Evolutionary conservation across 352 stramenopile species (phyloP), one percentile per base, ranked within the genome.

Genomic region (Pythium inflatum): DNA sequence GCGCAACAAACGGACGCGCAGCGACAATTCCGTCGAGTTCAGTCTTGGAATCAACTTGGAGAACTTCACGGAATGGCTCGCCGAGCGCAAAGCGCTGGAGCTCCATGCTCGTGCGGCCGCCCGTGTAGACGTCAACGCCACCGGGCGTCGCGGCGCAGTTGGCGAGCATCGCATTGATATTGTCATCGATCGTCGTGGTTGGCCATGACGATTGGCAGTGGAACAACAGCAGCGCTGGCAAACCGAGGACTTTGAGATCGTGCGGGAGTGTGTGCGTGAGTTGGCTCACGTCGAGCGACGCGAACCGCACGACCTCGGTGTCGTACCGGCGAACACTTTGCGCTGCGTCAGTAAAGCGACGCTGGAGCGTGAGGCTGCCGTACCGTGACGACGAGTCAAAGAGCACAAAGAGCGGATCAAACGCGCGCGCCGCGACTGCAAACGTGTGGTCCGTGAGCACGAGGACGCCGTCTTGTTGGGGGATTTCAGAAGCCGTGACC

Each of bases 371-470:
- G 5, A 71, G 11, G 33, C 73, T 78, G 11, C 71, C 78, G 13
- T 71, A 66, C 4, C 75, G 78, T 16, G 50, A 40, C 2, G 70
- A 55, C 18, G 70, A 74, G 51, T 85, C 78, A 18, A 85, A 72
- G n/a, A 85, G 73, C 70, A 85, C 62, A 64, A 85, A 73, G 22
- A 85, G 61, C 50, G 78, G 73, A 8, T 74, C 50, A 53, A 65
- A 82, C n/a, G 51, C 33, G 5, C 54, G n/a, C 0, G 67, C 55
- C 1, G 73, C 78, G 5, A 38, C 6, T 0, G 48, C 11, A 25
- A 85, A 74, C 6, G 54, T 67, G 22, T 2, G 25, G 12, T 79
- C 55, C 0, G 66, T 70, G n/a, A 85, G 67, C 43, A 80, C 45
- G 34, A 85, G 62, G 61, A 83, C 75, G 30, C 67, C 59, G 25